phyloP scores from a whole-genome alignment of 495 filamentous ascomycete species.

The Aspergillus indologenus region DNA sequence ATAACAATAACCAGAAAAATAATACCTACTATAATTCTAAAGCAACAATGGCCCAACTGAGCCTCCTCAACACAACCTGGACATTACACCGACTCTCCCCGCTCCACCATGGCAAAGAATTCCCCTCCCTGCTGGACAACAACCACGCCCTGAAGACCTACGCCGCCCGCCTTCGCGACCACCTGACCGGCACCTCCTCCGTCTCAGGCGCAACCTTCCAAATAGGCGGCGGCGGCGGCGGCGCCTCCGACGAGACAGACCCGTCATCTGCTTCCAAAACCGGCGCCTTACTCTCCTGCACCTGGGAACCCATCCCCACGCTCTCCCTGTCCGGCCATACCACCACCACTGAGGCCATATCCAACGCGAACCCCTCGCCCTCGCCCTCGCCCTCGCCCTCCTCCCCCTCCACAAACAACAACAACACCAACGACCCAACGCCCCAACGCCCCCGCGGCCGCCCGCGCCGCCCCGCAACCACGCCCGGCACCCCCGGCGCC shows the following conservation, averaged over 20 bases:
- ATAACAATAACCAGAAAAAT: not conserved
- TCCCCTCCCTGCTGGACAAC: slow-evolving; percentile 36
- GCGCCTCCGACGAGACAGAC: slow-evolving; percentile 28
- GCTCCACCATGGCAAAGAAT: slow-evolving; percentile 46
- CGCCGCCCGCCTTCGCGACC: slow-evolving; percentile 49
- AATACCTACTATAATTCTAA: slow-evolving; percentile 2
- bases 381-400: no score
- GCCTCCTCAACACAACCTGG: slow-evolving; percentile 55
- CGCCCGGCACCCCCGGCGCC: not conserved
- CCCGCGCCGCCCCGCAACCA: not conserved
- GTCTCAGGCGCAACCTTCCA: slow-evolving; percentile 22
- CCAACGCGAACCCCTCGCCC: not conserved
- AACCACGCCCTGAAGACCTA: slow-evolving; percentile 42
- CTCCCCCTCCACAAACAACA: not conserved
- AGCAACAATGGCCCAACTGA: slow-evolving; percentile 27
- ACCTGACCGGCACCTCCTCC: slow-evolving; percentile 39
- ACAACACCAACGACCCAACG: not conserved
- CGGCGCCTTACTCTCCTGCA: slow-evolving; percentile 45
- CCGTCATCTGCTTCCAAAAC: slow-evolving; percentile 41
- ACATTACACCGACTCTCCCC: slow-evolving; percentile 55
- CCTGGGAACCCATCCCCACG: slow-evolving; percentile 42
- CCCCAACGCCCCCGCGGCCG: not conserved
- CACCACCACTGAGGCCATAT: no score
- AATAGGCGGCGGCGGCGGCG: slow-evolving; percentile 12
- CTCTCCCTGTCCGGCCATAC: slow-evolving; percentile 11